Evolutionary conservation across 2,329 filamentous ascomycete genomes (phyloP).

Genomic region (Monilinia vaccinii-corymbosi): DNA sequence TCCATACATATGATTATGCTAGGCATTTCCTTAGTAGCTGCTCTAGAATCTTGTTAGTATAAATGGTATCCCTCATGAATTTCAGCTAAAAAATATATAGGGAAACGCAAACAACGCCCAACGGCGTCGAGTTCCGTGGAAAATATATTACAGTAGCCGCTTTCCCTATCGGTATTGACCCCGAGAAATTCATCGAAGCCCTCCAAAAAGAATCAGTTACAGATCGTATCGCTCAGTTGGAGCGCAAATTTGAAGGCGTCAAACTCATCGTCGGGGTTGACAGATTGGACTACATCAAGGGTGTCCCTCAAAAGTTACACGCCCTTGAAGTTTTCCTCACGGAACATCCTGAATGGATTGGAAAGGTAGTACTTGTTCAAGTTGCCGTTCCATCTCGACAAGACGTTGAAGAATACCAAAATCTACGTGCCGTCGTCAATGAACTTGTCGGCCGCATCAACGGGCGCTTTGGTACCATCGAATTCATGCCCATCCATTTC

Average conservation of each 20-base stretch:
- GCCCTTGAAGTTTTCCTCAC: slow-evolving; percentile 94
- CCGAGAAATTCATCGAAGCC: slow-evolving; percentile 89
- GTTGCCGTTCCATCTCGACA: slow-evolving; percentile 91
- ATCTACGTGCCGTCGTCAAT: slow-evolving; percentile 88
- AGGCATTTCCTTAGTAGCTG: slow-evolving; percentile 94
- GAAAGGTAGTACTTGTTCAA: slow-evolving; percentile 91
- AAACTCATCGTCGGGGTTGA: slow-evolving; percentile 97
- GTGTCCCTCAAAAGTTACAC: slow-evolving; percentile 93
- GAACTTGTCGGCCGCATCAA: slow-evolving; percentile 96
- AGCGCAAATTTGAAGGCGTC: slow-evolving; percentile 88
- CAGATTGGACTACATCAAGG: slow-evolving; percentile 97
- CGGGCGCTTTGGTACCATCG: slow-evolving; percentile 90
- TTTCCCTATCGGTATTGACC: slow-evolving; percentile 96
- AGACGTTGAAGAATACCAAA: slow-evolving; percentile 97
- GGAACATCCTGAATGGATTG: slow-evolving; percentile 96
- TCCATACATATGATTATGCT: slow-evolving; percentile 99
- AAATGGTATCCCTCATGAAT: background rate
- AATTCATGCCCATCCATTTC: slow-evolving; percentile 99
- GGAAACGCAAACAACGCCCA: slow-evolving; percentile 72
- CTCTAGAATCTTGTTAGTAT: slow-evolving; percentile 72
- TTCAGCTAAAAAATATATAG: slow-evolving; percentile 26
- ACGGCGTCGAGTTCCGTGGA: slow-evolving; percentile 83
- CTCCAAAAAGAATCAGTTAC: slow-evolving; percentile 78
- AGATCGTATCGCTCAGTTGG: slow-evolving; percentile 74
- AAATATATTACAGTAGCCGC: slow-evolving; percentile 87